Conservation (phyloP, 2,329 filamentous ascomycete genomes). For the Sordariomycetes sp. region DNA sequence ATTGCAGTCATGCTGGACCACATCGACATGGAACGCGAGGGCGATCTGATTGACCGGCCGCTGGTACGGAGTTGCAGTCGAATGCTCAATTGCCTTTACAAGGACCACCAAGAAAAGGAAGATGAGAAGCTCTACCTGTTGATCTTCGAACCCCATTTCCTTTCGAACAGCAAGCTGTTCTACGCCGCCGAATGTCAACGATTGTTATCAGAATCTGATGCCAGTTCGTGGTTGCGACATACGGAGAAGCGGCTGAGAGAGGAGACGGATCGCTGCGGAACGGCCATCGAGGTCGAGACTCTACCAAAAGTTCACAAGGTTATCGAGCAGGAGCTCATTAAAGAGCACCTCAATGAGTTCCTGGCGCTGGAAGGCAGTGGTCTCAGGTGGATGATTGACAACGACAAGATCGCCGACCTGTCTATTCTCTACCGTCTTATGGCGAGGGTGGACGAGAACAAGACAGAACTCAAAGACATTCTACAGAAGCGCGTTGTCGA, state of each 20-base stretch:
- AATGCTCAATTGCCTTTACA: conserved; percentile 86
- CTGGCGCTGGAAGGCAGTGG: conserved; percentile 79
- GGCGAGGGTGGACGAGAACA: conserved; percentile 65
- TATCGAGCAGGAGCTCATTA: conserved; percentile 74
- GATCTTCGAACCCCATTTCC: conserved; percentile 71
- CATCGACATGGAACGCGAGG: conserved; percentile 84
- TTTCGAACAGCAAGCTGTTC: conserved; percentile 61
- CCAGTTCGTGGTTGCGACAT: conserved; percentile 71
- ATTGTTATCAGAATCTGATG: conserved; percentile 69
- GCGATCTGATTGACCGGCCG: conserved; percentile 77
- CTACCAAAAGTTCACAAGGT: conserved; percentile 65
- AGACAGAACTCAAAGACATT: conserved; percentile 58
- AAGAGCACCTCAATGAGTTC: conserved; percentile 68
- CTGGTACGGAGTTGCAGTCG: conserved; percentile 75
- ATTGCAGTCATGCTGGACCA: conserved; percentile 81
- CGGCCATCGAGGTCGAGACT: conserved; percentile 67
- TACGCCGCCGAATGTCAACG: conserved; percentile 68
- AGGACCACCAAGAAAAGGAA: conserved; percentile 69
- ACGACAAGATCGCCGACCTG: conserved; percentile 72
- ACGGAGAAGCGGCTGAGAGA: conserved; percentile 67
- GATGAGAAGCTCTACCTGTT: conserved; percentile 75
- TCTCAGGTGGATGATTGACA: conserved; percentile 82
- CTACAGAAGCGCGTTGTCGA: conserved; percentile 69
- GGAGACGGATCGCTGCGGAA: conserved; percentile 73
- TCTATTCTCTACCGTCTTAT: conserved; percentile 75